Evolutionary conservation across 257 asterid species (phyloP), one percentile per base, ranked within the genome.

Genomic region (Datura wrightii): DNA sequence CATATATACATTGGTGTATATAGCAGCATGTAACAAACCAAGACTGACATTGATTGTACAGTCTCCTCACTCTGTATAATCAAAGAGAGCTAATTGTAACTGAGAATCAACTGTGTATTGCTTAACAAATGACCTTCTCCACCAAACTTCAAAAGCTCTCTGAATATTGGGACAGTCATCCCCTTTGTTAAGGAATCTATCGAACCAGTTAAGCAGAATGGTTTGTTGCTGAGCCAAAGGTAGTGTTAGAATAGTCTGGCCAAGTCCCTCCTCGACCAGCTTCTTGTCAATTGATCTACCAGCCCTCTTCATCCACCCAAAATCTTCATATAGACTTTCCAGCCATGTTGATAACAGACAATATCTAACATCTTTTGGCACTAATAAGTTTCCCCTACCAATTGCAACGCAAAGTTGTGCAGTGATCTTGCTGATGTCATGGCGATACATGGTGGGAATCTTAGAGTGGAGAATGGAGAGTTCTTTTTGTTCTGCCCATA

Each of bases 401-500:
- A 97, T 91, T n/a, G 92, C 95, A 4, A 97, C 76, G 55, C 98
- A 95, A 13, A 97, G 86, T 82, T 92, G 96, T 8, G 99, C 98
- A 24, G 99, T 97, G 46, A 97, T 91, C 89, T 90, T 90, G 88
- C 98, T 95, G 82, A 95, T 91, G 62, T 95, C 98, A 71, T 97
- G 98, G 14, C 98, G 86, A 83, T 92, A 94, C 95, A 91, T 90
- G 11, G 89, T 85, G 8, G 98, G 98, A 31, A 95, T 92, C 84
- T 94, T 97, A 3, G 98, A 94, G 79, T 97, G 98, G 55, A 97
- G 98, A 78, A 37, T 74, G 1, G 92, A 93, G 19, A 97, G 97
- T 87, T 97, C 99, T 83, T 89, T 94, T 88, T 95, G 99, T 13
- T 91, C 96, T 10, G 98, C 97, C 99, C 99, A 97, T 56, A 97